A percentile compares a stretch with the other conserved stretches of the same genome.
Evolutionary conservation across 2,329 filamentous ascomycete species (phyloP).

Genomic region (Hypoxylon sp.): DNA sequence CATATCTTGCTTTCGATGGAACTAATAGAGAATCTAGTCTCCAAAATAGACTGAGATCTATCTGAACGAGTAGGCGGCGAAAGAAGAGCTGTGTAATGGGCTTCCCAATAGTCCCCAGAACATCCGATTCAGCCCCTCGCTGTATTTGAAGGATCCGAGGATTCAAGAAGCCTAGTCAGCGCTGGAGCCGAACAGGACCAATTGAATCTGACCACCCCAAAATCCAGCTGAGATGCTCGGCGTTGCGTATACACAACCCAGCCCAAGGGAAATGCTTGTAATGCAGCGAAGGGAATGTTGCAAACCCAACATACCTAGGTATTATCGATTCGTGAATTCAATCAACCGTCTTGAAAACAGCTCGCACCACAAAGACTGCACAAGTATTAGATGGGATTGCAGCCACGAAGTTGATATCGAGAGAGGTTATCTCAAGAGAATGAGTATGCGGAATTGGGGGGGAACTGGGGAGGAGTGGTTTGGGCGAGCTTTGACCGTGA

Average conservation of each 20-base stretch:
- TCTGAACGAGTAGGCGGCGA: conserved; percentile 1
- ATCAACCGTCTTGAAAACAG: conserved; percentile 25
- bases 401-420: conserved; percentile 22
- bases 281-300: conserved; percentile 7
- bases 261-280: conserved; percentile 1
- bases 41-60: not conserved
- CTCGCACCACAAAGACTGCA: conserved; percentile 25
- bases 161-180: conserved; percentile 21
- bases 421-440: conserved; percentile 22
- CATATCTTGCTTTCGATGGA: conserved; percentile 6
- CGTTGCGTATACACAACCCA: conserved; percentile 1
- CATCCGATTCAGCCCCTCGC: conserved; percentile 10
- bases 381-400: conserved; percentile 34
- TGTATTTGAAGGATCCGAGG: conserved; percentile 28
- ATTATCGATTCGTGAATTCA: conserved; percentile 13
- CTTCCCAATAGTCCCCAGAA: conserved; percentile 8
- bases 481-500: conserved; percentile 35
- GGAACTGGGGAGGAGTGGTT: conserved; percentile 15
- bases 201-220: conserved; percentile 12
- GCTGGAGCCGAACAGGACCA: conserved; percentile 18
- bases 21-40: conserved; percentile 1
- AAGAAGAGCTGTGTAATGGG: conserved; percentile 14
- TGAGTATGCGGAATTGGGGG: conserved; percentile 17
- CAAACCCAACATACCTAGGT: conserved; percentile 33
- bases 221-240: conserved; percentile 1